Evolutionary conservation across 2,329 filamentous ascomycete genomes (phyloP).

Genomic region (Fusarium sambucinum): DNA sequence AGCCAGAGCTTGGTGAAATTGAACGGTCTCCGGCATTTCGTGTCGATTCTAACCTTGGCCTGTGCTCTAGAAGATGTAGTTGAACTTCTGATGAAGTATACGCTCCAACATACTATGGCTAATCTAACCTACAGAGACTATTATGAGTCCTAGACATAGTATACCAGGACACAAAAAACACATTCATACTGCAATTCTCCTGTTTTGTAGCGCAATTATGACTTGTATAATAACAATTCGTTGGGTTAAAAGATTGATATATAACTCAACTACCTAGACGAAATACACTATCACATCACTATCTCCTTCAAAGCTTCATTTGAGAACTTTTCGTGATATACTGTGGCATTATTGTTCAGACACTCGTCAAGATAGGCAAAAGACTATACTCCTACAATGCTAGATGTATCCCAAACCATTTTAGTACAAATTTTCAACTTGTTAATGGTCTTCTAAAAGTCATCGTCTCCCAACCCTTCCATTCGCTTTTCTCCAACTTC

Average conservation of each 20-base stretch:
- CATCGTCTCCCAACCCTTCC: constrained; percentile 70
- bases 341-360: neutral
- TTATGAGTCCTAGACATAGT: too few relatives aligned
- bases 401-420: constrained; percentile 6
- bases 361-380: neutral
- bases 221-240: too few relatives aligned
- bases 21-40: neutral
- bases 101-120: neutral
- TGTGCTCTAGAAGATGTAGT: neutral
- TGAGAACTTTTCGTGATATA: neutral
- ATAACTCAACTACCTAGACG: neutral
- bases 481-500: constrained; percentile 81
- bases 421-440: neutral
- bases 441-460: constrained; percentile 46
- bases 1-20: neutral
- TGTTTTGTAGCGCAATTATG: too few relatives aligned
- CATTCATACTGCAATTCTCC: too few relatives aligned
- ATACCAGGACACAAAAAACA: neutral
- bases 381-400: constrained; percentile 6
- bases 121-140: neutral
- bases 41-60: neutral
- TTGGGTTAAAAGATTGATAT: too few relatives aligned
- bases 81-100: neutral
- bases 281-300: neutral
- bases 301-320: neutral